These are phyloP conservation scores for Leccinum ochraceum DNA, from an alignment of 768 basidiomycete species.

Conservation along the genomic window DNA sequence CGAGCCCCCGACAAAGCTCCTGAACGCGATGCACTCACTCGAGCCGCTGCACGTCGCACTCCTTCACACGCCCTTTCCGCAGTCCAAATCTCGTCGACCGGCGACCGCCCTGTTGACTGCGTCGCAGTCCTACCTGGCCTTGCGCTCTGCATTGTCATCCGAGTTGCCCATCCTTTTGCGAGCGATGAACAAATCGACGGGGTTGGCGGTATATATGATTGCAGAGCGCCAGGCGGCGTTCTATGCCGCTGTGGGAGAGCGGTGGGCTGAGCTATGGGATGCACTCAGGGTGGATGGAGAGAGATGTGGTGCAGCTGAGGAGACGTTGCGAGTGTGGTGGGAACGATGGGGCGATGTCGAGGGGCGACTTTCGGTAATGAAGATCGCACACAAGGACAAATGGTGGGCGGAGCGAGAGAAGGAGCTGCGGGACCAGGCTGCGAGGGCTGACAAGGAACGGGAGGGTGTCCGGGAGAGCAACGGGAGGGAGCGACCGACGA, in stretches of 20 bases:
- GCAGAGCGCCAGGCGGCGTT: slow-evolving; percentile 59
- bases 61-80: slow-evolving; percentile 60
- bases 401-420: slow-evolving; percentile 35
- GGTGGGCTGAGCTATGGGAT: slow-evolving; percentile 86
- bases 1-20: slow-evolving; percentile 61
- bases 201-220: slow-evolving; percentile 50
- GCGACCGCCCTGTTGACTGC: slow-evolving; percentile 68
- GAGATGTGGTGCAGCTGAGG: slow-evolving; percentile 61
- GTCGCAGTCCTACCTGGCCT: slow-evolving; percentile 74
- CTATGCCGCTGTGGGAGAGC: slow-evolving; percentile 58
- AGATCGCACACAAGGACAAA: slow-evolving; percentile 38
- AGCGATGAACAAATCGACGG: slow-evolving; percentile 62
- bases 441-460: slow-evolving; percentile 21
- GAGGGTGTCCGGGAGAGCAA: slow-evolving; percentile 12
- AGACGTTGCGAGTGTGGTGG: slow-evolving; percentile 74
- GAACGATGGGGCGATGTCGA: slow-evolving; percentile 70
- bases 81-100: slow-evolving; percentile 58
- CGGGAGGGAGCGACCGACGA: slow-evolving; percentile 18
- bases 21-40: slow-evolving; percentile 72
- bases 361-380: slow-evolving; percentile 41
- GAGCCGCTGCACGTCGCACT: slow-evolving; percentile 72
- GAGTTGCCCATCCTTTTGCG: slow-evolving; percentile 69
- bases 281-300: slow-evolving; percentile 73
- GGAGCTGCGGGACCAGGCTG: slow-evolving; percentile 21
- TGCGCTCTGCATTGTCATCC: slow-evolving; percentile 66